A percentile compares a stretch with the other conserved stretches of the same genome.
Evolutionary conservation across 176 grass and related monocot species (phyloP).

Genomic region (Poa annua): DNA sequence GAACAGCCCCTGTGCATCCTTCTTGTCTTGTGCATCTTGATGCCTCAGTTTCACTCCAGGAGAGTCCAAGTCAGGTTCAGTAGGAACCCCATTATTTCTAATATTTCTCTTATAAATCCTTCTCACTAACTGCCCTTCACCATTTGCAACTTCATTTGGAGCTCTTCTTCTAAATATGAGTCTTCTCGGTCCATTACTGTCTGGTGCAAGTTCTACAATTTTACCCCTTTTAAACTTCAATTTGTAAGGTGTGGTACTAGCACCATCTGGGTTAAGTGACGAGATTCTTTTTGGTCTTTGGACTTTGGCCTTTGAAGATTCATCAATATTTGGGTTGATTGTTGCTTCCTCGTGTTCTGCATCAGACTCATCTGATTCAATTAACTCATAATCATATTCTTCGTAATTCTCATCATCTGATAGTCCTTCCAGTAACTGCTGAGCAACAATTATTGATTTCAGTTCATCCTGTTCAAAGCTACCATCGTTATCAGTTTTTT

Average conservation of each 20-base stretch:
- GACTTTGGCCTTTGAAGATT: constrained; percentile 39
- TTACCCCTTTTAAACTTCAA: constrained; percentile 85
- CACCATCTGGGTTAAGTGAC: constrained; percentile 45
- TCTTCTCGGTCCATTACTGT: constrained; percentile 62
- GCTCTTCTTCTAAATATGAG: constrained; percentile 80
- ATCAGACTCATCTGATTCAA: constrained; percentile 55
- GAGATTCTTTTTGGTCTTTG: constrained; percentile 48
- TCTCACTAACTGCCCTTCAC: constrained; percentile 43
- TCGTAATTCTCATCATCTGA: constrained; percentile 53
- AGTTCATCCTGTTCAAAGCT: constrained; percentile 36
- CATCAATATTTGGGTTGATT: constrained; percentile 38
- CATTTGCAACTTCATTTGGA: constrained; percentile 41
- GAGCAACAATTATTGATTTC: constrained; percentile 46
- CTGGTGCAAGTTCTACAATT: constrained; percentile 70
- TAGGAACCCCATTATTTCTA: constrained; percentile 29
- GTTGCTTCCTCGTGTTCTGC: constrained; percentile 48
- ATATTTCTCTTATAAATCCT: constrained; percentile 60
- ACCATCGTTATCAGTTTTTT: constrained; percentile 35
- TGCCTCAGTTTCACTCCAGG: constrained; percentile 65
- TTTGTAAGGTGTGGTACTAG: constrained; percentile 59
- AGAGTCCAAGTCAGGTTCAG: constrained; percentile 49
- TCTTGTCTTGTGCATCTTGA: constrained; percentile 75
- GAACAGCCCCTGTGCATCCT: constrained; percentile 83
- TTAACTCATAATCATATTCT: constrained; percentile 61
- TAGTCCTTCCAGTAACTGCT: constrained; percentile 46